Base-by-base conservation (phyloP, 2,329 filamentous ascomycete genomes). In the Emmonsiellopsis sp. region DNA sequence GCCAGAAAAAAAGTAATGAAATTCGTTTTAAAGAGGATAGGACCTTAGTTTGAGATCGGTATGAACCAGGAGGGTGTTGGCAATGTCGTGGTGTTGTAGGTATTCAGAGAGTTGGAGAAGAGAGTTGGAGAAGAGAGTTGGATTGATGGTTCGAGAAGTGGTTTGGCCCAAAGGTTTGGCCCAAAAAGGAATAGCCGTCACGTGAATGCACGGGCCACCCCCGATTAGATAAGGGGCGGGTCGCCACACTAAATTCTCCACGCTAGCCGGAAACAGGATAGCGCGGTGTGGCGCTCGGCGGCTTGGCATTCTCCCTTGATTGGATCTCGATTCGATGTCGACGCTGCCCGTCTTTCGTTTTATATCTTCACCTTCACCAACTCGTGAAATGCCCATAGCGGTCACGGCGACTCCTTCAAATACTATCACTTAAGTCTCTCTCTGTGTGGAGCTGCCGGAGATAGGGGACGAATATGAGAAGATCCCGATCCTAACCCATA, bases 271-370 rank as follows among this genome's bases (percentile, higher is more conserved):
- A 34, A 14, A 17, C 2, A 11, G 27, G 2, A 8, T 51, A 51
- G 49, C 7, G 39, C 7, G 1, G 5, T 11, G 49, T 51, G 39
- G 49, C 31, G 13, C 11, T 37, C 33, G 1, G 13, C 11, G 14
- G 34, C 7, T 42, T 6, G 37, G 10, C 34, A 21, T 36, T 9
- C 14, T 21, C 39, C 7, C 3, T 11, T 51, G 49, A 51, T 51
- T 51, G 49, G 49, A 42, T 21, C 39, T 34, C 39, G 33, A 51
- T 51, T 51, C 27, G 11, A 51, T 33, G 49, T 42, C 21, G 33
- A 48, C 17, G 17, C 17, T 17, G 17, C 17, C 17, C 17, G 17
- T 17, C 17, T 17, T 17, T 17, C 17, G 17, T 17, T n/a, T 17
- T 10, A n/a, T 27, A 36, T 17, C 45, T 13, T 45, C 14, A 32